Conservation (phyloP, 176 grass and related monocot genomes). For the Eragrostis nindensis region DNA sequence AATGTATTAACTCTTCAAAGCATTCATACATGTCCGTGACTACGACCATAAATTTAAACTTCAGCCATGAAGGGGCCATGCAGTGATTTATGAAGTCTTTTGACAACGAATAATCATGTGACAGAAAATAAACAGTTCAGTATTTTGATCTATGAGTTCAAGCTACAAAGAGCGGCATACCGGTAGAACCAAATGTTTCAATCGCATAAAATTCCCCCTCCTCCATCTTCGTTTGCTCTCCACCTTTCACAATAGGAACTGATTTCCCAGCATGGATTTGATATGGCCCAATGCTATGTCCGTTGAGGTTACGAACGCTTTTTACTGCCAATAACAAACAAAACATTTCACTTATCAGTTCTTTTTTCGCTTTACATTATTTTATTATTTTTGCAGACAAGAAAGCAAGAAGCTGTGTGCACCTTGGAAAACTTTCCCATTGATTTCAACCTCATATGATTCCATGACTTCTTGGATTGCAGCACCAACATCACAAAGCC, state of each 20-base stretch:
- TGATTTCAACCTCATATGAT: constrained; percentile 99
- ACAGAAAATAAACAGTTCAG: background rate
- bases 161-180: constrained; percentile 39
- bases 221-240: constrained; percentile 98
- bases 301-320: constrained; percentile 92
- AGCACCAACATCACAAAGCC: constrained; percentile 95
- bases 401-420: background rate
- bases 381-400: background rate
- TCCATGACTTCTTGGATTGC: constrained; percentile 99
- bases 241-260: constrained; percentile 94
- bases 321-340: constrained; percentile 64
- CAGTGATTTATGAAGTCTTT: too few species aligned
- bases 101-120: too few species aligned
- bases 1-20: constrained; percentile 14
- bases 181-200: constrained; percentile 95
- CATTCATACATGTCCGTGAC: background rate
- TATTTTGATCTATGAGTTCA: background rate
- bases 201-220: constrained; percentile 98
- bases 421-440: constrained; percentile 99
- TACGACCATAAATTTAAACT: too few species aligned
- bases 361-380: background rate
- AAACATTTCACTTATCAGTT: background rate
- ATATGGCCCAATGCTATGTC: constrained; percentile 96
- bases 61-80: too few species aligned
- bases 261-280: constrained; percentile 98